A percentile compares a stretch with the other conserved stretches of the same genome.
These are phyloP conservation scores for Cystobasidium sp. DNA, from an alignment of 1,284 basidiomycete genomes.

Conservation along the genomic window DNA sequence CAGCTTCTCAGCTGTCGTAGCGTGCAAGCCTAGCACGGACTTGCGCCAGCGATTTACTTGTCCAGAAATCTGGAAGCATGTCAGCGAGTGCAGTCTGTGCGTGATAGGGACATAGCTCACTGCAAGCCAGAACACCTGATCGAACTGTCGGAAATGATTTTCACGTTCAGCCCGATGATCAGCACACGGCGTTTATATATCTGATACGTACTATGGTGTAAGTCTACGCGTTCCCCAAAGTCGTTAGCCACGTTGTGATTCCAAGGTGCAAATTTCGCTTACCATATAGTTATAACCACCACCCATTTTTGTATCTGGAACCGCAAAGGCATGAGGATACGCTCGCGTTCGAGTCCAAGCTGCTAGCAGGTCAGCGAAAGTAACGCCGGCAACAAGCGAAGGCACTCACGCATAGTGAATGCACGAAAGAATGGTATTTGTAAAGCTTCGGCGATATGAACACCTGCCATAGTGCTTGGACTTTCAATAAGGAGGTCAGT, in stretches of 20 bases:
- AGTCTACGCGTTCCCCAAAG: slow-evolving; percentile 49
- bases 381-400: no score
- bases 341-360: slow-evolving; percentile 70
- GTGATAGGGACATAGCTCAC: slow-evolving; percentile 4
- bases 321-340: slow-evolving; percentile 97
- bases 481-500: slow-evolving; percentile 93
- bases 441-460: slow-evolving; percentile 93
- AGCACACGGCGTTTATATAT: not conserved
- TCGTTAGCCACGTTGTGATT: slow-evolving; percentile 2
- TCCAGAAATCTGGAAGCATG: slow-evolving; percentile 65
- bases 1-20: slow-evolving; percentile 88
- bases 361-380: not conserved
- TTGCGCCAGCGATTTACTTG: slow-evolving; percentile 95
- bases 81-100: not conserved
- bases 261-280: slow-evolving; percentile 47
- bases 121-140: slow-evolving; percentile 97
- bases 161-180: not conserved
- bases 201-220: slow-evolving; percentile 57
- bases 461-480: slow-evolving; percentile 97
- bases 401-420: slow-evolving; percentile 68
- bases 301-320: slow-evolving; percentile 88
- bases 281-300: slow-evolving; percentile 98
- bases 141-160: slow-evolving; percentile 67
- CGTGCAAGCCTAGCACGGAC: slow-evolving; percentile 72
- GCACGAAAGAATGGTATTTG: slow-evolving; percentile 85